Evolutionary conservation across 1,139 yeast species (phyloP).

Genomic region (Debaryomyces udenii): DNA sequence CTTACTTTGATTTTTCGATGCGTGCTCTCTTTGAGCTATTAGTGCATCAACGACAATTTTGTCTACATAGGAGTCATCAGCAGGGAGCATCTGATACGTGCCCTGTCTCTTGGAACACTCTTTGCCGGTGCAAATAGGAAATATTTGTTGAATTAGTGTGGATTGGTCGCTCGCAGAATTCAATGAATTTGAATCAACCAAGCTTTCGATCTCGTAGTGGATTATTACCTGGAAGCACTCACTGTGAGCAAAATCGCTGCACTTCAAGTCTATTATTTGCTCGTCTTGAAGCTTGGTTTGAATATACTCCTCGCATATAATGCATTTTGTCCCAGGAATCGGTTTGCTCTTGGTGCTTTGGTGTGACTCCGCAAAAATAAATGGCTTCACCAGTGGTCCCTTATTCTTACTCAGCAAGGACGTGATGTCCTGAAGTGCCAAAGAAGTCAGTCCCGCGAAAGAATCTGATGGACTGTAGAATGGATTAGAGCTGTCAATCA

Average conservation of each 20-base stretch:
- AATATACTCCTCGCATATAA: constrained; percentile 40
- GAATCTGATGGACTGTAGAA: constrained; percentile 1
- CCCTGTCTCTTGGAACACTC: constrained; percentile 11
- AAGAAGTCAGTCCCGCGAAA: constrained; percentile 4
- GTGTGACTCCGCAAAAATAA: constrained; percentile 23
- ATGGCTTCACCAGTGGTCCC: constrained; percentile 35
- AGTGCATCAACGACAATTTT: constrained; percentile 11
- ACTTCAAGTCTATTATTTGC: constrained; percentile 32
- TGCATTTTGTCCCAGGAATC: constrained; percentile 24
- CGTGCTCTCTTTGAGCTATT: constrained; percentile 10
- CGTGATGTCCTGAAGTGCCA: constrained; percentile 12
- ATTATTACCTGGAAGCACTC: constrained; percentile 31
- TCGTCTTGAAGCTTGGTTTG: constrained; percentile 38
- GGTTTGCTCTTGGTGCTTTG: constrained; percentile 11
- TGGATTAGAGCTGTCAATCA: neutral
- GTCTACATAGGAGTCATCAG: constrained; percentile 14
- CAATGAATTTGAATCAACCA: constrained; percentile 8
- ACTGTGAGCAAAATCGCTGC: constrained; percentile 45
- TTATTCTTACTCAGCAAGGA: constrained; percentile 10
- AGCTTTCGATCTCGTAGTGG: constrained; percentile 17
- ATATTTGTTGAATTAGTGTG: constrained; percentile 10
- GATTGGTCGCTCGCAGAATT: constrained; percentile 3
- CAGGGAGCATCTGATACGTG: constrained; percentile 12
- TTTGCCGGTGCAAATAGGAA: constrained; percentile 18
- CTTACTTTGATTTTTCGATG: constrained; percentile 4